Percentiles rank a stretch among this genome's conserved stretches.
Evolutionary conservation across 805 yeast species (phyloP).

Genomic region (Debaryomyces tyrocola): DNA sequence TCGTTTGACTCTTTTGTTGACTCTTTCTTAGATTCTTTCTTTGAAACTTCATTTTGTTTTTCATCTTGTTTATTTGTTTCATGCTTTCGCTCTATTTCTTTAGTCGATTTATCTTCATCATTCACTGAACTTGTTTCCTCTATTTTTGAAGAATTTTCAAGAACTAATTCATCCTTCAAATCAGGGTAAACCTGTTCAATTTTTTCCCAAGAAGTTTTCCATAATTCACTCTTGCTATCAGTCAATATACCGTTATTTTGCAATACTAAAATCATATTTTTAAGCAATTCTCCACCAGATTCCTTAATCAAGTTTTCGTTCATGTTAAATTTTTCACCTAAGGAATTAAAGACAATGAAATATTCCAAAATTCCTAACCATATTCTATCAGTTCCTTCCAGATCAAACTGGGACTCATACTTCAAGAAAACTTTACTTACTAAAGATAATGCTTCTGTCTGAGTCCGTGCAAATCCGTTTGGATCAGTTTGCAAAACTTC

Average conservation of each 20-base stretch:
- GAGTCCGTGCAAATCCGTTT: conserved; percentile 62
- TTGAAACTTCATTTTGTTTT: neutral
- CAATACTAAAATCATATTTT: conserved; percentile 43
- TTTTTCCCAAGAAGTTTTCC: conserved; percentile 33
- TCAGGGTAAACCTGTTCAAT: conserved; percentile 29
- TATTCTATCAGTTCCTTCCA: conserved; percentile 20
- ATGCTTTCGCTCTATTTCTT: neutral
- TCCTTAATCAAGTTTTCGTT: conserved; percentile 23
- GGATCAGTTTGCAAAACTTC: conserved; percentile 60
- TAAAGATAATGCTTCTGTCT: conserved; percentile 64
- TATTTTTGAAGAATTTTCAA: conserved; percentile 1
- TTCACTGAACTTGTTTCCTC: neutral
- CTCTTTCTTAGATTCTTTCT: neutral
- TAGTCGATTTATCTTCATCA: neutral
- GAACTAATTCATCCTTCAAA: conserved; percentile 19
- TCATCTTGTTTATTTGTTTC: neutral
- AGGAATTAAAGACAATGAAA: conserved; percentile 25
- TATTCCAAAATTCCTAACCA: conserved; percentile 40
- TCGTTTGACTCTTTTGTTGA: too few species aligned
- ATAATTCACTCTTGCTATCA: conserved; percentile 21
- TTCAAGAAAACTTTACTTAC: conserved; percentile 56
- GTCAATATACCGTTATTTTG: conserved; percentile 25
- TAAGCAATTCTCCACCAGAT: conserved; percentile 36
- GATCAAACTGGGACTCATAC: conserved; percentile 25
- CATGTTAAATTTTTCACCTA: conserved; percentile 15